Base-by-base conservation (phyloP, 2,329 filamentous ascomycete species). In the Exophiala aquamarina region DNA sequence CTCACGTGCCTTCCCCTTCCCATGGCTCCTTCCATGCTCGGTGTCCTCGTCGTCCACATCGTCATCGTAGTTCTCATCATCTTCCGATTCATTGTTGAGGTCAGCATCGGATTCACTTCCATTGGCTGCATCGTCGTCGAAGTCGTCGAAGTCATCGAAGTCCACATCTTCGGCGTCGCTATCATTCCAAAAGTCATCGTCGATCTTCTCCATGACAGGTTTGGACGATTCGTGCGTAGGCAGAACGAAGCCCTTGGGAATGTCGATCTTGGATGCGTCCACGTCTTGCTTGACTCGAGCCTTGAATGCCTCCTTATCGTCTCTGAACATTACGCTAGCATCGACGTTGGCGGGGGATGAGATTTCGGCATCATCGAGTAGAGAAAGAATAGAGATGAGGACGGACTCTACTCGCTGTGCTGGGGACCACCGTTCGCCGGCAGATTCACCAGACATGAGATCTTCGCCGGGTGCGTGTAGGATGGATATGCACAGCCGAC, bases 261-360 rank as follows among this genome's bases (percentile, higher is more conserved):
- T 89, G 62, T 95, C 88, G 54, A 77, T 72, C 70, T 88, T 88
- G 10, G 88, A 91, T 36, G 72, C 73, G 55, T 86, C 82, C 3
- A 93, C 85, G 23, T 89, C 81, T 34, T 82, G 78, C 54, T 71
- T 76, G 2, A 92, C 89, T 59, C 77, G 78, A 34, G 73, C 69
- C 62, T 89, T 83, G 74, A 95, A 98, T 23, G 74, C 68, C 1
- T 75, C 72, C 0, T 82, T 82, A 23, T 84, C 70, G 59, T 91
- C 89, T 50, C 92, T 84, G 61, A 94, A 85, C 74, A 90, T 80
- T 18, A 96, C 86, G 47, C 89, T 83, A 2, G 93, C 92, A 59
- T 97, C 92, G 45, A 97, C 91, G 65, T 97, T 97, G 54, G 92
- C 93, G 0, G 93, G 89, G 0, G 90, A 95, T 59, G 84, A 89